phyloP scores from a whole-genome alignment of 768 basidiomycete genomes.

The Lentinula guzmanii region DNA sequence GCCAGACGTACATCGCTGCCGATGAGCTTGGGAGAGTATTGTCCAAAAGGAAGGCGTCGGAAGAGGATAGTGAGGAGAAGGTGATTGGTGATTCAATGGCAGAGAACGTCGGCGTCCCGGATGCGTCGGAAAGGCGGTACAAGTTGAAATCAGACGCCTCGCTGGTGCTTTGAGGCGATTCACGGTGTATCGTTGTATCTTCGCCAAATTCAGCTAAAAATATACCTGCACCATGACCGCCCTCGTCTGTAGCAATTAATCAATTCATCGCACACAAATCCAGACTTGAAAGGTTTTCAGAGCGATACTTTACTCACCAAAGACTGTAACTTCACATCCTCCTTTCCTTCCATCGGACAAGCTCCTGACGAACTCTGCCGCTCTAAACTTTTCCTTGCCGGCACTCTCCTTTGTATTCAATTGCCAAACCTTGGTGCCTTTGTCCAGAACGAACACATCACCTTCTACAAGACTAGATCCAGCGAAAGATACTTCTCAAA shows the following conservation, averaged over 20 bases:
- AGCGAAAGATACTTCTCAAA: constrained; percentile 42
- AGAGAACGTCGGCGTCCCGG: constrained; percentile 33
- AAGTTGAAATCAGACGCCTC: constrained; percentile 14
- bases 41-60: constrained; percentile 50
- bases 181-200: constrained; percentile 15
- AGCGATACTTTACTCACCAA: constrained; percentile 27
- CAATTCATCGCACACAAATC: neutral
- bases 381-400: constrained; percentile 55
- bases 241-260: constrained; percentile 37
- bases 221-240: constrained; percentile 32
- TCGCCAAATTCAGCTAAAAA: constrained; percentile 47
- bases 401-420: constrained; percentile 49
- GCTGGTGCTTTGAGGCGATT: constrained; percentile 1
- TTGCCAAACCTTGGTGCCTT: constrained; percentile 46
- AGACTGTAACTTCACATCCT: constrained; percentile 39
- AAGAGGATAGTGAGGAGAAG: constrained; percentile 32
- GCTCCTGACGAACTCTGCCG: constrained; percentile 51
- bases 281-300: neutral
- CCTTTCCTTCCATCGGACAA: constrained; percentile 36
- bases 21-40: constrained; percentile 22
- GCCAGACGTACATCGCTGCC: constrained; percentile 53
- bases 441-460: constrained; percentile 57
- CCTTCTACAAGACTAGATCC: constrained; percentile 45
- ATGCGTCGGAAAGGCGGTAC: constrained; percentile 41
- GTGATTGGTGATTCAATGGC: constrained; percentile 22